Evolutionary conservation across 768 basidiomycete species (phyloP).

Genomic region (Lyophyllum shimeji): DNA sequence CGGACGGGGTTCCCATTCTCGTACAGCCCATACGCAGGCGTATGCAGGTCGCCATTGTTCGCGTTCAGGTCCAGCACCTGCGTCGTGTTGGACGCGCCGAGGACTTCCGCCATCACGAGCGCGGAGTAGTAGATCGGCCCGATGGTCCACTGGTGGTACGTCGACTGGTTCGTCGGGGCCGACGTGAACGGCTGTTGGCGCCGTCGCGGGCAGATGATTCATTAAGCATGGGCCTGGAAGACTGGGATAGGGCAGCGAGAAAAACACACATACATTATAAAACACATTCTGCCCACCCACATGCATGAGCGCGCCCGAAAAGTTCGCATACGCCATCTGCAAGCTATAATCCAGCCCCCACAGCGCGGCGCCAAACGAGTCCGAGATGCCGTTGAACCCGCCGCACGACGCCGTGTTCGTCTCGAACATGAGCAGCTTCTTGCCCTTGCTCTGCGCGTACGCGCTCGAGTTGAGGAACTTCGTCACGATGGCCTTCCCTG

Average conservation of each 20-base stretch:
- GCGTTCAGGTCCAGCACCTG: conserved; percentile 65
- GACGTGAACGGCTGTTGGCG: conserved; percentile 8
- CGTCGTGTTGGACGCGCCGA: conserved; percentile 61
- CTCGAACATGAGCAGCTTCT: conserved; percentile 65
- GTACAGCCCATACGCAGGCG: conserved; percentile 73
- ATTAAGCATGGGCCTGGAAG: neutral
- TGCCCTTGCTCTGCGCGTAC: conserved; percentile 39
- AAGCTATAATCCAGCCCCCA: conserved; percentile 65
- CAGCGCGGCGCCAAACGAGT: conserved; percentile 61
- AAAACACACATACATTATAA: conserved; percentile 53
- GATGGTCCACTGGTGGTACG: conserved; percentile 68
- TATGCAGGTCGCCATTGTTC: conserved; percentile 50
- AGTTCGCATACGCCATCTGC: conserved; percentile 57
- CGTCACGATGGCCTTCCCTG: conserved; percentile 46
- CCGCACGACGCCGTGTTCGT: conserved; percentile 72
- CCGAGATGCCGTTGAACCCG: conserved; percentile 62
- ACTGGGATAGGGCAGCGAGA: too few species aligned
- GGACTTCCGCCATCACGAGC: conserved; percentile 64
- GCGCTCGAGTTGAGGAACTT: conserved; percentile 52
- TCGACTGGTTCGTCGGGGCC: conserved; percentile 45
- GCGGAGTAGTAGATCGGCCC: conserved; percentile 75
- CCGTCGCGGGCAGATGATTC: too few species aligned
- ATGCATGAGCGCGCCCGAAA: conserved; percentile 49
- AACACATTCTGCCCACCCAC: conserved; percentile 63
- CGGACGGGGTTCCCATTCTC: conserved; percentile 62